These are phyloP conservation scores for Phytopythium delawarense DNA, from an alignment of 352 stramenopile species.

Conservation along the genomic window DNA sequence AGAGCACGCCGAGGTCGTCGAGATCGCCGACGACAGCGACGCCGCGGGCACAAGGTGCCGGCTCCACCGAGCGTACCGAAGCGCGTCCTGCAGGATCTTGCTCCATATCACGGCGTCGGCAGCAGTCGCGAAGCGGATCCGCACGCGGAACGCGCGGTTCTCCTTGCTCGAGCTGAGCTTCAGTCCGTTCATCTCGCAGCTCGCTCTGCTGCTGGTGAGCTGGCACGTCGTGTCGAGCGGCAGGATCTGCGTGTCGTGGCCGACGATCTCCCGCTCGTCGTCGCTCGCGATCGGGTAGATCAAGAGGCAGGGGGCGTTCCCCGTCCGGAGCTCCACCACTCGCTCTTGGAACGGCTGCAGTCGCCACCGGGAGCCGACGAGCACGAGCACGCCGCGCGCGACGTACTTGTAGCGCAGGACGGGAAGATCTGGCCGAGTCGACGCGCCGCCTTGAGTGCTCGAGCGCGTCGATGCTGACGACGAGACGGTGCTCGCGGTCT, in stretches of 20 bases:
- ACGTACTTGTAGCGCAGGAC: conserved; percentile 49
- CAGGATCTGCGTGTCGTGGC: conserved; percentile 22
- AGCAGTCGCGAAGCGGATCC: conserved; percentile 43
- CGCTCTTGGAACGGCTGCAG: conserved; percentile 43
- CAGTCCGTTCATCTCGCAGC: conserved; percentile 15
- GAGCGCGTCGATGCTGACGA: background rate
- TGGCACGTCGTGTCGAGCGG: conserved; percentile 25
- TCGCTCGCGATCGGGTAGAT: conserved; percentile 17
- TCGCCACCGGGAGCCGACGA: conserved; percentile 40
- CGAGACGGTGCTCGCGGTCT: background rate
- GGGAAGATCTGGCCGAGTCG: conserved; percentile 20
- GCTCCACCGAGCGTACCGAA: conserved; percentile 36
- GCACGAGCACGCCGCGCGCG: conserved; percentile 36
- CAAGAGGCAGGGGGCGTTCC: conserved; percentile 18
- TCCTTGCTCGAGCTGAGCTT: conserved; percentile 21
- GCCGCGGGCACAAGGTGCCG: conserved; percentile 17
- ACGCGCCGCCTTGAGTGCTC: background rate
- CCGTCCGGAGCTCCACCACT: conserved; percentile 34
- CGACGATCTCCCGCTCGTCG: conserved; percentile 5
- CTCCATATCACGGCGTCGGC: conserved; percentile 50
- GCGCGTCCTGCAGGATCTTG: conserved; percentile 29
- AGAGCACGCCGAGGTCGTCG: background rate
- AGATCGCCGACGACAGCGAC: conserved; percentile 2
- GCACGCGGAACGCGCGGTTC: conserved; percentile 20
- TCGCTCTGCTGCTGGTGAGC: conserved; percentile 7